Base-by-base conservation (phyloP, 2,329 filamentous ascomycete genomes). In the Tolypocladium nubicola region DNA sequence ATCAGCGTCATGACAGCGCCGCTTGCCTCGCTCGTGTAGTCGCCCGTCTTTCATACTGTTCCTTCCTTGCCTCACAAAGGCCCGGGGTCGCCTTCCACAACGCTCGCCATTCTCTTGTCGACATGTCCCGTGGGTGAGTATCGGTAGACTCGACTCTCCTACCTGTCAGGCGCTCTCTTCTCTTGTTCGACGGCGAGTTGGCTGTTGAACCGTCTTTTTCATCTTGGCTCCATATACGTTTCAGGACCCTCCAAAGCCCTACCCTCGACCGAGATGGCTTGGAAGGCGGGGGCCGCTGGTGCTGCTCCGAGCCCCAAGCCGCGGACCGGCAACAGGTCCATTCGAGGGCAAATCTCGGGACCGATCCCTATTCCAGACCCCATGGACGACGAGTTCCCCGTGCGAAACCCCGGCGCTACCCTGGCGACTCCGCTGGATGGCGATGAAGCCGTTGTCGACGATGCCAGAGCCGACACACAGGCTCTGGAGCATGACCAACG, bases 261-360 rank as follows among this genome's bases (percentile, higher is more conserved):
- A 3, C 35, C 23, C 39, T 38, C 37, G 19, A 55, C 40, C 40
- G 54, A 14, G 61, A 70, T 65, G 59, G 63, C 79, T 49, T 81
- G 79, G 71, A 80, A 76, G 66, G 69, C 74, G 55, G 63, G 71
- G 39, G 62, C 71, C 38, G 67, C 77, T 56, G 71, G 65, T 63
- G 64, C 71, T 62, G 71, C 60, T 37, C 58, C 60, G 21, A 58
- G 56, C 59, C 56, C 58, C 58, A 64, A 61, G 56, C 61, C 65
- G 52, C 59, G 62, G 43, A 60, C 61, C 52, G 59, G 72, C 61
- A 71, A 73, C 61, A 72, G 75, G 62, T 77, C 78, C 39, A 79
- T 85, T 60, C 79, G 83, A 43, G 82, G 82, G 60, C 80, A 78
- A 62, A 85, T 86, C 60, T 85, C 82, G 37, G 77, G 75, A 8